phyloP scores from a whole-genome alignment of 495 filamentous ascomycete genomes.

The Aspergillus leporis region DNA sequence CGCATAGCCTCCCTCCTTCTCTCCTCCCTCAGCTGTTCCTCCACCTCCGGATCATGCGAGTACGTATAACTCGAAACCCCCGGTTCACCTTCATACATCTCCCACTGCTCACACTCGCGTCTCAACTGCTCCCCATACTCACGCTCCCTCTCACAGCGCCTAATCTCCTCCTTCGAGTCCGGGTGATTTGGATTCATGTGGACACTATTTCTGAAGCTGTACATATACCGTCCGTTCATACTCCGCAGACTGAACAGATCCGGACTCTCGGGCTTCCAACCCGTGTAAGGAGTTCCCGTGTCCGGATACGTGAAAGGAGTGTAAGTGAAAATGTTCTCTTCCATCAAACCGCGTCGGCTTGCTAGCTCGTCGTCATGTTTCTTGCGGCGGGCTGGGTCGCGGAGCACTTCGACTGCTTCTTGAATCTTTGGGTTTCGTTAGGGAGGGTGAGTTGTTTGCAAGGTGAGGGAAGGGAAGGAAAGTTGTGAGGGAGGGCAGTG shows the following conservation, averaged over 20 bases:
- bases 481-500: neutral
- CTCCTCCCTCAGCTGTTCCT: constrained; percentile 1
- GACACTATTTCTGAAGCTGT: constrained; percentile 33
- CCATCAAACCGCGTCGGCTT: neutral
- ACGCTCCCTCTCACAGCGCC: constrained; percentile 16
- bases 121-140: constrained; percentile 17
- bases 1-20: constrained; percentile 4
- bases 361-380: constrained; percentile 26
- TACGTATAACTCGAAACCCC: neutral
- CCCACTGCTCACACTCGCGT: constrained; percentile 13
- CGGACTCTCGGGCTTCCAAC: constrained; percentile 13
- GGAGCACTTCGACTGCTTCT: constrained; percentile 41
- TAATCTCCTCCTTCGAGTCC: constrained; percentile 26
- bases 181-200: constrained; percentile 33
- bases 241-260: neutral
- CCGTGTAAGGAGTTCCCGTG: neutral
- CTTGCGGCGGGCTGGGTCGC: constrained; percentile 28
- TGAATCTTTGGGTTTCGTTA: constrained; percentile 31
- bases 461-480: neutral
- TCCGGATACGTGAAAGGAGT: neutral
- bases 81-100: constrained; percentile 13
- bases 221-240: constrained; percentile 26
- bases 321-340: constrained; percentile 1
- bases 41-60: neutral
- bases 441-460: neutral